Base-by-base conservation (phyloP, 2,329 filamentous ascomycete species). In the Teratosphaeria gauchensis region DNA sequence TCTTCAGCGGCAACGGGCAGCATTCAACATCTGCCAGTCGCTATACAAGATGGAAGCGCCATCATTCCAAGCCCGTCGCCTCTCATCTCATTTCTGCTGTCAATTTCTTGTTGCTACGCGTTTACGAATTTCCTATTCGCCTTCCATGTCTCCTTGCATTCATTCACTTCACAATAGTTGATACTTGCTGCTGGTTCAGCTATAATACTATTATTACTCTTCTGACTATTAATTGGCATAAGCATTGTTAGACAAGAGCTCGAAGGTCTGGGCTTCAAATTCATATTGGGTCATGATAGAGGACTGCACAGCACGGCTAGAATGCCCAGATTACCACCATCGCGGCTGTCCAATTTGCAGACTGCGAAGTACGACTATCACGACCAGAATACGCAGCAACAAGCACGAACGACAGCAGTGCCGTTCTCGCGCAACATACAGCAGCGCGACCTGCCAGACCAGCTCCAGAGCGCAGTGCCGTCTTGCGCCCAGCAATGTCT, bases 401-500 rank as follows among this genome's bases (percentile, higher is more conserved):
- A 52, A 24, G 51, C 51, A 24, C 30, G 51, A 31, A 35, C 31
- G 1, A 55, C 48, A 16, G 35, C 35, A 46, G 42, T 48, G 42
- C 42, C 42, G 7, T 48, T 5, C 14, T 48, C 14, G 56, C 42
- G 21, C 51, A 28, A n/a, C 16, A 51, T 48, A 30, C 53, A 21
- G 38, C 53, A 21, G 31, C 38, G 42, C 3, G 31, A 51, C 42
- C 31, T 67, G 32, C 62, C 65, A 38, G 28, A 58, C 48, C 55
- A 61, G 32, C 51, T 69, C 5, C 65, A 66, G 51, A 52, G 55
- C 33, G 56, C 59, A 9, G 61, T 72, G 12, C 69, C 70, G 21
- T 38, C 48, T 6, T 73, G 71, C 55, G 71, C 71, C 4, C 62
- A 66, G 31, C 32, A 62, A 24, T 73, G 71, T 55, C 57, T 72